Conservation (phyloP, 768 basidiomycete genomes). For the Suillus subluteus region DNA sequence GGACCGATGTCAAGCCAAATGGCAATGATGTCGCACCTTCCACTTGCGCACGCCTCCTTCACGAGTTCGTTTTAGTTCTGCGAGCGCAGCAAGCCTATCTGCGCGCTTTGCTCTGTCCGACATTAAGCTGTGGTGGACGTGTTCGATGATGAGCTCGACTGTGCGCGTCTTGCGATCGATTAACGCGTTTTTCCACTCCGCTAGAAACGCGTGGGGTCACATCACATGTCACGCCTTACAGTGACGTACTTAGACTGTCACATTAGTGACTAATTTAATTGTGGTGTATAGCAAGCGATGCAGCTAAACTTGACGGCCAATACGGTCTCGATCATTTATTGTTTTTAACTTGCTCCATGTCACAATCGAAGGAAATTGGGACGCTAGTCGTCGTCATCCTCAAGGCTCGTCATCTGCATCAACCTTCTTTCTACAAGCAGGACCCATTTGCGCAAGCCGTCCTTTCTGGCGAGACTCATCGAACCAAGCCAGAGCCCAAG, state of each 20-base stretch:
- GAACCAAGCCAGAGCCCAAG: conserved; percentile 74
- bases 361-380: conserved; percentile 58
- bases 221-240: neutral
- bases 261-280: neutral
- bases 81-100: conserved; percentile 45
- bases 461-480: conserved; percentile 63
- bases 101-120: conserved; percentile 28
- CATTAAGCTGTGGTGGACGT: conserved; percentile 22
- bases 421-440: conserved; percentile 88
- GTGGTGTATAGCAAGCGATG: neutral
- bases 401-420: conserved; percentile 85
- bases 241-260: neutral
- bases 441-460: conserved; percentile 78
- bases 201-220: conserved; percentile 7
- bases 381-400: conserved; percentile 85
- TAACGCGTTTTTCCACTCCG: conserved; percentile 27
- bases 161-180: conserved; percentile 21
- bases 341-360: conserved; percentile 25
- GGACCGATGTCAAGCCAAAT: conserved; percentile 8
- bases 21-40: conserved; percentile 48
- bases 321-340: neutral
- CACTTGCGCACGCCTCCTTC: conserved; percentile 60
- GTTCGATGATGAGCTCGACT: neutral
- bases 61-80: conserved; percentile 61
- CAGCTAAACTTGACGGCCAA: neutral